Evolutionary conservation across 345 rosid species (phyloP), one percentile per base, ranked within the genome.

Genomic region (Trapa bicornis): DNA sequence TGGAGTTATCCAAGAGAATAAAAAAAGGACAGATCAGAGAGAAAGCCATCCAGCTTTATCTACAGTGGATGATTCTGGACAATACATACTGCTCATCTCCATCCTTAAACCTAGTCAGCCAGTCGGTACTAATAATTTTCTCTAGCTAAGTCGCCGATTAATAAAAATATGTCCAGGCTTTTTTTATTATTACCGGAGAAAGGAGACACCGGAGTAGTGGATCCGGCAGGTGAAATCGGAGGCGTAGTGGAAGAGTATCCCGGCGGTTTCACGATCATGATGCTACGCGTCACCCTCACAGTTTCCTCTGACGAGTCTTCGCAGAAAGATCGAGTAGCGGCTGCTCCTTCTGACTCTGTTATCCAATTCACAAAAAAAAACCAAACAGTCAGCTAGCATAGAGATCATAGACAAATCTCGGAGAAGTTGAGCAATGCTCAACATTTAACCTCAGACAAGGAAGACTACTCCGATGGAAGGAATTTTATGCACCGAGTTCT

Each of bases 261-360:
- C 0, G 96, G 93, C 50, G 96, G 96, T 68, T 85, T 92, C 16
- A 92, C 74, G 64, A 92, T 89, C 96, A 84, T 92, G 75, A 92
- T 92, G 68, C 86, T 83, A 10, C 96, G 79, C 33, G 98, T 87
- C 53, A 92, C 96, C 81, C 70, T 89, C 71, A 63, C 72, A 33
- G 74, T 68, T 29, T 77, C 92, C 71, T 65, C 78, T 60, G 80
- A 12, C 65, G 78, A 13, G 3, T 84, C 95, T 2, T 77, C 88
- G 32, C 74, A 72, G 81, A 67, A 77, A 68, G 98, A 82, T 70
- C 85, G 75, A 38, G 63, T 76, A 74, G 65, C 82, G 61, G 83
- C 89, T 15, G 81, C 79, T 16, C 82, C 79, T 1, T 86, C 89
- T 1, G 85, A 68, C 79, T 89, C 96, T 87, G 77, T 47, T 57